phyloP scores from a whole-genome alignment of 768 basidiomycete species.

The Russula brevipes region DNA sequence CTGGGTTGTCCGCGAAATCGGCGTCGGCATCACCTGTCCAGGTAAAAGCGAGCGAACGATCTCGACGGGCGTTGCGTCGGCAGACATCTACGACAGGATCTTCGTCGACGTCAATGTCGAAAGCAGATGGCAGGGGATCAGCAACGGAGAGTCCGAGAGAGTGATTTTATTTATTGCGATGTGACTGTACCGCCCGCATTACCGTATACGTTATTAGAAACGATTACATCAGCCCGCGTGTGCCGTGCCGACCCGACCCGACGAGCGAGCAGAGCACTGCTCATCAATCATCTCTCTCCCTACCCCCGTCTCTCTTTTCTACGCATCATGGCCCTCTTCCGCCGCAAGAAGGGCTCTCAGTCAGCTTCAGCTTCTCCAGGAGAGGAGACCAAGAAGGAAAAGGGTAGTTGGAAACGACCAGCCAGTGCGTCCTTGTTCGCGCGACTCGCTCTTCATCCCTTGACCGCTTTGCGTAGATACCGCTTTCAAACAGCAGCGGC shows the following conservation, averaged over 20 bases:
- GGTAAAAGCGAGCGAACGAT: slow-evolving; percentile 9
- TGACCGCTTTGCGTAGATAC: slow-evolving; percentile 57
- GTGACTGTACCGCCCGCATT: neutral
- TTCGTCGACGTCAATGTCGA: slow-evolving; percentile 22
- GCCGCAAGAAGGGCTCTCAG: slow-evolving; percentile 28
- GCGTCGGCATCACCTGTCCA: slow-evolving; percentile 15
- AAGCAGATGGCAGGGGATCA: slow-evolving; percentile 15
- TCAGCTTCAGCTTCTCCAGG: slow-evolving; percentile 31
- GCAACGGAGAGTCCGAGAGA: slow-evolving; percentile 17
- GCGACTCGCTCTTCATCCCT: slow-evolving; percentile 17
- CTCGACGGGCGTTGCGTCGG: slow-evolving; percentile 22
- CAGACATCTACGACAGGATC: slow-evolving; percentile 21
- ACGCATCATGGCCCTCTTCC: slow-evolving; percentile 32
- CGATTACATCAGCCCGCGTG: slow-evolving; percentile 7
- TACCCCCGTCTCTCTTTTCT: neutral
- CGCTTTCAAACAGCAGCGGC: slow-evolving; percentile 97
- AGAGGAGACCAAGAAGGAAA: slow-evolving; percentile 61
- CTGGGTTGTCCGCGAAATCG: slow-evolving; percentile 7
- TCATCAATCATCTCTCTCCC: neutral
- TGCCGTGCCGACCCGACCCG: slow-evolving; percentile 2
- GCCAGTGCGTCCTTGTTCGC: slow-evolving; percentile 54
- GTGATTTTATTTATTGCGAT: slow-evolving; percentile 5
- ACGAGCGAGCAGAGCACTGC: neutral
- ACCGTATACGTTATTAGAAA: neutral
- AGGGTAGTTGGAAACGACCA: slow-evolving; percentile 78